These are phyloP conservation scores for Aureobasidium uvarum DNA, from an alignment of 2,329 filamentous ascomycete genomes.

Conservation along the genomic window DNA sequence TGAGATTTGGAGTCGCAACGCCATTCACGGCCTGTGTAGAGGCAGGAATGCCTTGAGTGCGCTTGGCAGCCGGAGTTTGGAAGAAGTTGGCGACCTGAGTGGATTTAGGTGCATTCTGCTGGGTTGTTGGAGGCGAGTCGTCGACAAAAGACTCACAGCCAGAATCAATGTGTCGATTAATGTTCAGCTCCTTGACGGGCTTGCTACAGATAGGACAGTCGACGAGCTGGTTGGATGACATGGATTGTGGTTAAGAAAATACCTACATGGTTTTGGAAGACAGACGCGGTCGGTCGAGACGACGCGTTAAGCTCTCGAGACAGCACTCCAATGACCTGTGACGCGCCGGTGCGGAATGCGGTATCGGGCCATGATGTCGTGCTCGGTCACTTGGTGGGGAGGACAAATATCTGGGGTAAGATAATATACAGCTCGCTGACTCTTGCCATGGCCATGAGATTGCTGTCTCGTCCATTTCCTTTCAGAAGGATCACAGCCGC, in stretches of 20 bases:
- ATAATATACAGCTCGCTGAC: slow-evolving; percentile 11
- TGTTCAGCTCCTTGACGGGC: slow-evolving; percentile 67
- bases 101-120: slow-evolving; percentile 43
- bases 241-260: neutral
- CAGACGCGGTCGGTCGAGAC: neutral
- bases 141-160: slow-evolving; percentile 68
- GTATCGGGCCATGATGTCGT: slow-evolving; percentile 22
- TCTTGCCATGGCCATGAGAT: slow-evolving; percentile 3
- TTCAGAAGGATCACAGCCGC: neutral
- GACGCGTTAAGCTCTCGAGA: slow-evolving; percentile 18
- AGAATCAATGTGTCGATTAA: slow-evolving; percentile 90
- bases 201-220: slow-evolving; percentile 80
- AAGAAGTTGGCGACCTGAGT: slow-evolving; percentile 55
- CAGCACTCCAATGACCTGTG: neutral
- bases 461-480: neutral
- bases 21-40: slow-evolving; percentile 30
- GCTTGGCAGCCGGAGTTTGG: slow-evolving; percentile 52
- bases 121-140: slow-evolving; percentile 46
- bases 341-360: neutral
- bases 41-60: slow-evolving; percentile 20
- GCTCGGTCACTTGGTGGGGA: slow-evolving; percentile 7
- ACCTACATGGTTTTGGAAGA: neutral
- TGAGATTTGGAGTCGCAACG: neutral
- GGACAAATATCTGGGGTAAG: slow-evolving; percentile 15
- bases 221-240: slow-evolving; percentile 50